Conservation (phyloP, 257 asterid genomes). For the Solanum acaule region DNA sequence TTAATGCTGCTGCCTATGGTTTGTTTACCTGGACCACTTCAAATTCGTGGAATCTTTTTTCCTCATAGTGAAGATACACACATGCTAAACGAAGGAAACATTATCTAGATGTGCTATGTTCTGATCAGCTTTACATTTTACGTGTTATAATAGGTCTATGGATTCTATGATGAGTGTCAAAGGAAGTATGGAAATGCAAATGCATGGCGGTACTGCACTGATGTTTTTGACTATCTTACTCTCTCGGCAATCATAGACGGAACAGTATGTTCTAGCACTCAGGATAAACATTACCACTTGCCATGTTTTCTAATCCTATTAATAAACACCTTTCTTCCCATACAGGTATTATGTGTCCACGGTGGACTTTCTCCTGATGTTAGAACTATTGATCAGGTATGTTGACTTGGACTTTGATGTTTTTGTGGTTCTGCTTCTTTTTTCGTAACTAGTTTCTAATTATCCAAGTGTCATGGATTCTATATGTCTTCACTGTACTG, state of each 20-base stretch:
- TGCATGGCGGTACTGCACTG: conserved; percentile 99
- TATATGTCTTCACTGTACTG: not conserved
- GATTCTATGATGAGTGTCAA: conserved; percentile 98
- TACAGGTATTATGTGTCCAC: conserved; percentile 92
- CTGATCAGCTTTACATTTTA: conserved; percentile 1
- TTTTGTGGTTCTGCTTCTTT: not conserved
- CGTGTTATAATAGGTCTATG: conserved; percentile 64
- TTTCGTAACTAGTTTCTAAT: not conserved
- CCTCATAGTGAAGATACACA: not conserved
- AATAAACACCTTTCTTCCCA: not conserved
- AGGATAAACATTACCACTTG: not conserved
- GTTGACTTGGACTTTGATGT: not conserved
- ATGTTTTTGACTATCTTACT: conserved; percentile 93
- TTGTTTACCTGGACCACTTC: not conserved
- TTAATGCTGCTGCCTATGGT: not conserved
- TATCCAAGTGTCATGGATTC: not conserved
- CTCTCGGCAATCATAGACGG: conserved; percentile 96
- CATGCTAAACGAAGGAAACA: not conserved
- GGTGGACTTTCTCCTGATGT: conserved; percentile 98
- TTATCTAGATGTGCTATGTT: not conserved
- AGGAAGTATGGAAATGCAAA: conserved; percentile 96
- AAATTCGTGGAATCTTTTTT: not conserved
- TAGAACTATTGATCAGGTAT: conserved; percentile 94
- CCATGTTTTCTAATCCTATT: not conserved
- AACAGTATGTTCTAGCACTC: conserved; percentile 41